A percentile compares a stretch with the other conserved stretches of the same genome.
phyloP scores from a whole-genome alignment of 2,329 filamentous ascomycete genomes.

The Penicillium aurantiogriseum region DNA sequence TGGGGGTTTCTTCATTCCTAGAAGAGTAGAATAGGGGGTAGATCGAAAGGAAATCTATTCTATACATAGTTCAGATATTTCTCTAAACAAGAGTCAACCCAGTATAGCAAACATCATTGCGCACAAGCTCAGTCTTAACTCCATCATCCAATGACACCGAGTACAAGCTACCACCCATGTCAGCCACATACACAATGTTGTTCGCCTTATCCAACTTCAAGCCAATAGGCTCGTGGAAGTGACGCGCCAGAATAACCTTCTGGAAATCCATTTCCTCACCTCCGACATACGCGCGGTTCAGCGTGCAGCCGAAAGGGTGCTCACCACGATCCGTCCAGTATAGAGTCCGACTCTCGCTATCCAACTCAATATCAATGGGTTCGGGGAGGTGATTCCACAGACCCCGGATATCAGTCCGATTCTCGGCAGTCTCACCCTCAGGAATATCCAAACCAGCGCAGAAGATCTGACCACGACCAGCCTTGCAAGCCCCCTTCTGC shows the following conservation, averaged over 20 bases:
- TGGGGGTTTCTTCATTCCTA: not conserved
- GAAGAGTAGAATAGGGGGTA: not conserved
- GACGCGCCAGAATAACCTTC: constrained; percentile 26
- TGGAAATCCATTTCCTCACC: constrained; percentile 8
- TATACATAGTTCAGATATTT: too few species aligned
- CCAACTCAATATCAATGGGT: constrained; percentile 58
- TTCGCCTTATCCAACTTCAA: constrained; percentile 22
- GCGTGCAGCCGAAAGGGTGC: constrained; percentile 53
- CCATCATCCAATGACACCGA: constrained; percentile 20
- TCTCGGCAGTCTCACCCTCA: constrained; percentile 31
- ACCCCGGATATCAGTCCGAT: constrained; percentile 44
- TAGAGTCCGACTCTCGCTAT: constrained; percentile 45
- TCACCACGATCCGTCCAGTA: constrained; percentile 65
- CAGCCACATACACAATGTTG: constrained; percentile 24
- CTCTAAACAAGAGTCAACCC: constrained; percentile 17
- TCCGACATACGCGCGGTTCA: constrained; percentile 44
- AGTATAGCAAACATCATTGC: constrained; percentile 22
- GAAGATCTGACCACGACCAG: constrained; percentile 53
- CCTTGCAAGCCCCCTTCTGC: constrained; percentile 58
- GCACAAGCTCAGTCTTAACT: constrained; percentile 19
- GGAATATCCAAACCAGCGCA: constrained; percentile 47
- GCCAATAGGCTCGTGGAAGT: constrained; percentile 44
- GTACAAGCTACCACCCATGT: constrained; percentile 28
- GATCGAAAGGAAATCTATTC: not conserved
- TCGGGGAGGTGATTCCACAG: constrained; percentile 52